Percentiles rank a stretch among this genome's conserved stretches.
Conservation (phyloP, 257 asterid genomes). For the Solanum pennellii region DNA sequence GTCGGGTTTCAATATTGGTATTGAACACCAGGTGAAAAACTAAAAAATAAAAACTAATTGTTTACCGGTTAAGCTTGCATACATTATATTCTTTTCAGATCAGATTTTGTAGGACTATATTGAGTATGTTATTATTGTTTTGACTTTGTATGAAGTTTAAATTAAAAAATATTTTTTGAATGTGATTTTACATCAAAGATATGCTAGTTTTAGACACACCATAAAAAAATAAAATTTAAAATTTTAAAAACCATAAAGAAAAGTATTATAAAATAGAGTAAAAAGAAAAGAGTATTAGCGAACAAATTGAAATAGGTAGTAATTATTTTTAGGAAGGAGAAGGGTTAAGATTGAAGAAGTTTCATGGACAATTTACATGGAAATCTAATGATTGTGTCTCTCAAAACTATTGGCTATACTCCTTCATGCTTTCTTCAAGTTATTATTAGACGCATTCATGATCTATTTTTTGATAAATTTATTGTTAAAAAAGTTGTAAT, state of each 20-base stretch:
- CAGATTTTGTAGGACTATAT: background rate
- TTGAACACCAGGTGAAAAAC: no score
- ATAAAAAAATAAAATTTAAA: background rate
- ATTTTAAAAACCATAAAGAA: background rate
- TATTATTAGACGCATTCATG: background rate
- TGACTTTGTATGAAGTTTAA: background rate
- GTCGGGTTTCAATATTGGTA: background rate
- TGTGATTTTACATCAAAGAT: background rate
- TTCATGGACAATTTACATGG: background rate
- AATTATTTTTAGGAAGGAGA: background rate
- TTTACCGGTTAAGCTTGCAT: background rate
- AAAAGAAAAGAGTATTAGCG: background rate
- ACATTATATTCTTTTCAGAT: background rate
- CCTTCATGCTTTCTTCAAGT: background rate
- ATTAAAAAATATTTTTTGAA: no score
- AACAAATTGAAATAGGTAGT: background rate
- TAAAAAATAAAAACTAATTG: no score
- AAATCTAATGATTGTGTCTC: conserved; percentile 1
- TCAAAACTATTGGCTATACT: background rate
- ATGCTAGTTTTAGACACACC: background rate
- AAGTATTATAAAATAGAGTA: background rate
- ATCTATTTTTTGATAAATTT: no score
- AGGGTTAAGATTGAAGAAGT: background rate
- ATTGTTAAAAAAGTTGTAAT: background rate
- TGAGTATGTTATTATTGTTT: background rate